Conservation (phyloP, 148 eudicot genomes). For the Rhododendron williamsianum region DNA sequence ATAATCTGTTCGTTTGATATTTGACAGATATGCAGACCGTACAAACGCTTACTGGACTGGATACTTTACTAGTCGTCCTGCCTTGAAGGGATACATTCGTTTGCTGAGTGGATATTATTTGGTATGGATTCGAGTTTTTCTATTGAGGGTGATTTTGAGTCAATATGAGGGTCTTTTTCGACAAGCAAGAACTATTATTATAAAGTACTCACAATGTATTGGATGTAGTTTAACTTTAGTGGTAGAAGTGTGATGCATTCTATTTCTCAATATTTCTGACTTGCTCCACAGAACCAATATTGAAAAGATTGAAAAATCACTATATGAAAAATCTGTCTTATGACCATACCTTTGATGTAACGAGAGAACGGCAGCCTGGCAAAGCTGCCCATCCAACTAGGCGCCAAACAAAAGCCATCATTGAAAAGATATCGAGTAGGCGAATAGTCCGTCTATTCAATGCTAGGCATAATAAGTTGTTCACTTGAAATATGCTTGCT, state of each 20-base stretch:
- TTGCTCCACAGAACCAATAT: not conserved
- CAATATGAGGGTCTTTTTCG: not conserved
- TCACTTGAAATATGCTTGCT: not conserved
- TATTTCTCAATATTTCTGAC: not conserved
- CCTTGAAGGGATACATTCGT: constrained; percentile 70
- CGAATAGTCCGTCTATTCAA: not conserved
- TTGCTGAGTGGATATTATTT: constrained; percentile 78
- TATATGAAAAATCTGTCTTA: not conserved
- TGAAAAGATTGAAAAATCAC: not conserved
- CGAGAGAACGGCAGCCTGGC: not conserved
- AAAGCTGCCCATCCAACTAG: not conserved
- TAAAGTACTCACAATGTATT: not conserved
- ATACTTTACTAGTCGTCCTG: constrained; percentile 82
- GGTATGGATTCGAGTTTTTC: constrained; percentile 32
- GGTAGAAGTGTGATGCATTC: not conserved
- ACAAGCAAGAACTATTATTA: not conserved
- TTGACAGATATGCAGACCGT: constrained; percentile 65
- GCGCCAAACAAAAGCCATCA: not conserved
- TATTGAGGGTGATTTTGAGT: not conserved
- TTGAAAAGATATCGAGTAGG: not conserved
- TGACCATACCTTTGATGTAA: not conserved
- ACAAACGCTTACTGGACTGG: constrained; percentile 83
- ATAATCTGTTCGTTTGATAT: not conserved
- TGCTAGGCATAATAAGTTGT: not conserved
- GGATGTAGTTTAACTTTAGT: not conserved